Evolutionary conservation across 257 asterid genomes (phyloP).

Genomic region (Nicotiana otophora): DNA sequence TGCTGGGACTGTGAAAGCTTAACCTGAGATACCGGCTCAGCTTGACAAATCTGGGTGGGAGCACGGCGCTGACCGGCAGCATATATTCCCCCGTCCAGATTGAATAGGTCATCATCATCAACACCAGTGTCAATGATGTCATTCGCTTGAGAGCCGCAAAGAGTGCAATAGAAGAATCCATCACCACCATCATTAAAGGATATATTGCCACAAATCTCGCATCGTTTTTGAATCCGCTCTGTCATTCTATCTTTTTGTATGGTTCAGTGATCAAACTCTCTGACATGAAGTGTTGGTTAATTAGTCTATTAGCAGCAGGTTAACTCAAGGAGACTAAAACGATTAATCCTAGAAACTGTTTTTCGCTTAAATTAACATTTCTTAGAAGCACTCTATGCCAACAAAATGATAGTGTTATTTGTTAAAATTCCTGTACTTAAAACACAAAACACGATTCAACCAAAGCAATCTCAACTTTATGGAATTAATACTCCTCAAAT

Average conservation of each 20-base stretch:
- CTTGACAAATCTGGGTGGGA: slow-evolving; percentile 13
- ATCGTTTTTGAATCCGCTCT: slow-evolving; percentile 25
- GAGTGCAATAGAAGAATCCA: slow-evolving; percentile 49
- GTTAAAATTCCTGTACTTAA: too few relatives aligned
- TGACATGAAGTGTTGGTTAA: not conserved
- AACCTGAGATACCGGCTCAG: slow-evolving; percentile 42
- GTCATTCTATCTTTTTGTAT: slow-evolving; percentile 24
- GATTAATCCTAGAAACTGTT: too few relatives aligned
- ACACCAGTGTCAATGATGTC: slow-evolving; percentile 42
- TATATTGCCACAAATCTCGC: slow-evolving; percentile 39
- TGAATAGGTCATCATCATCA: slow-evolving; percentile 42
- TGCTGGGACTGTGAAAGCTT: slow-evolving; percentile 28
- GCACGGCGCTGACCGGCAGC: slow-evolving; percentile 25
- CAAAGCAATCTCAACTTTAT: too few relatives aligned
- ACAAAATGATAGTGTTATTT: too few relatives aligned
- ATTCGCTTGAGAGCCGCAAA: slow-evolving; percentile 53
- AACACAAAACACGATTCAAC: too few relatives aligned
- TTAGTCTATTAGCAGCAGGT: not conserved
- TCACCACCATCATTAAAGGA: slow-evolving; percentile 41
- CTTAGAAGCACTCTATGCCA: too few relatives aligned
- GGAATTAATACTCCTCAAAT: too few relatives aligned
- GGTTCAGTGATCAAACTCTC: not conserved
- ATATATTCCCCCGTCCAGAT: slow-evolving; percentile 24
- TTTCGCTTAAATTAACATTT: too few relatives aligned
- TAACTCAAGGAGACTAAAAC: not conserved